Percentiles rank a stretch among this genome's conserved stretches.
These are phyloP conservation scores for Dendrobium nobile DNA, from an alignment of 106 monocot genomes.

Conservation along the genomic window DNA sequence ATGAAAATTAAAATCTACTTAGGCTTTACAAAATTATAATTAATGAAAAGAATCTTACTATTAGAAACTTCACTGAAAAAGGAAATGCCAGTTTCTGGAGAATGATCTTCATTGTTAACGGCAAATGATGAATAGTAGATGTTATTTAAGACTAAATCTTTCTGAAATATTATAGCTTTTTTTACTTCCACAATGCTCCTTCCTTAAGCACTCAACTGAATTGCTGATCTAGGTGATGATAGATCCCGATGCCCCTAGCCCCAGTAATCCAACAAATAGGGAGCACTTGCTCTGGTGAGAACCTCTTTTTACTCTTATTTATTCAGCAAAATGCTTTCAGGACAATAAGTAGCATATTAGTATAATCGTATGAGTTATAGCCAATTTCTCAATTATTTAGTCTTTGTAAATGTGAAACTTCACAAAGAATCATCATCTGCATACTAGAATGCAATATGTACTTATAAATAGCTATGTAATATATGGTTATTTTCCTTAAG, in stretches of 20 bases:
- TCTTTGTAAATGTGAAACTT: not conserved
- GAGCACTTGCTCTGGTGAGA: slow-evolving; percentile 45
- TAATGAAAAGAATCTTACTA: too few species aligned
- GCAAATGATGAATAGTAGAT: not conserved
- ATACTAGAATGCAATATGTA: not conserved
- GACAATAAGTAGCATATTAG: not conserved
- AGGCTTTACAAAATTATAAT: too few species aligned
- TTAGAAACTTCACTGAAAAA: too few species aligned
- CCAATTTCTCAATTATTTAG: too few species aligned
- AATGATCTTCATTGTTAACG: not conserved
- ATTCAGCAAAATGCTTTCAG: not conserved
- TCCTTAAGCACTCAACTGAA: not conserved
- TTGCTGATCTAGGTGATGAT: slow-evolving; percentile 39
- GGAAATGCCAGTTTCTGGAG: too few species aligned
- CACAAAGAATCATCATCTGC: slow-evolving; percentile 1
- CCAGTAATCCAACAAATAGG: slow-evolving; percentile 44
- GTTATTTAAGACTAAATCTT: not conserved
- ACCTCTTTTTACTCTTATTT: not conserved
- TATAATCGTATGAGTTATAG: too few species aligned
- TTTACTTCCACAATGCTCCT: not conserved
- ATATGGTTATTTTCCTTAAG: not conserved
- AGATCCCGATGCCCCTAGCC: slow-evolving; percentile 54
- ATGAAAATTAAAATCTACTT: too few species aligned
- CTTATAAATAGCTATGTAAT: not conserved
- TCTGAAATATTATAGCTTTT: not conserved